Evolutionary conservation across 495 filamentous ascomycete genomes (phyloP).

Genomic region (Penicillium salamii): DNA sequence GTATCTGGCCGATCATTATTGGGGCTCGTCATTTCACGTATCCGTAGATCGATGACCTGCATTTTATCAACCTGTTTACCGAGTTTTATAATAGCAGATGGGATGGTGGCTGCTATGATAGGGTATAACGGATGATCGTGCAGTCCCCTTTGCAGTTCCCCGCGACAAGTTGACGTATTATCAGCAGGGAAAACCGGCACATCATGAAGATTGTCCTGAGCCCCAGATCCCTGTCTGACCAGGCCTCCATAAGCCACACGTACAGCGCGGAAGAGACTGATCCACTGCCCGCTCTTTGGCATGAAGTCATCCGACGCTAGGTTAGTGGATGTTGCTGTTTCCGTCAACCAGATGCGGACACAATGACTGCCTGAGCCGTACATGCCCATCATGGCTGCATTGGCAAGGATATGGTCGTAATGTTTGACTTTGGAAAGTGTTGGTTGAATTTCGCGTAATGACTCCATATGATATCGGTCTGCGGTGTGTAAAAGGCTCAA

Average conservation of each 20-base stretch:
- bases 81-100: neutral
- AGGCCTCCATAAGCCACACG: conserved; percentile 36
- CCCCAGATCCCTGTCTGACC: conserved; percentile 6
- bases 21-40: neutral
- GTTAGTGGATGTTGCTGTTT: conserved; percentile 21
- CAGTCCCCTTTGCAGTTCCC: neutral
- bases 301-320: conserved; percentile 15
- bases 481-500: conserved; percentile 12
- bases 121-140: neutral
- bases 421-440: conserved; percentile 25
- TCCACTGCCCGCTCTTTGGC: conserved; percentile 40
- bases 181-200: neutral
- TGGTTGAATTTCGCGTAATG: conserved; percentile 29
- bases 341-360: conserved; percentile 33
- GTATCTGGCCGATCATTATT: too few relatives aligned
- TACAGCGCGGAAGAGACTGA: conserved; percentile 37
- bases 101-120: neutral
- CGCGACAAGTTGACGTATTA: neutral
- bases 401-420: conserved; percentile 38
- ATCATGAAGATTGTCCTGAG: too few relatives aligned
- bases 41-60: too few relatives aligned
- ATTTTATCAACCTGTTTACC: neutral
- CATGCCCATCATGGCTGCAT: conserved; percentile 45
- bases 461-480: conserved; percentile 32
- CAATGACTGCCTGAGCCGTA: conserved; percentile 41